Evolutionary conservation across 805 yeast species (phyloP), one percentile per base, ranked within the genome.

Genomic region (Clavispora fructus): DNA sequence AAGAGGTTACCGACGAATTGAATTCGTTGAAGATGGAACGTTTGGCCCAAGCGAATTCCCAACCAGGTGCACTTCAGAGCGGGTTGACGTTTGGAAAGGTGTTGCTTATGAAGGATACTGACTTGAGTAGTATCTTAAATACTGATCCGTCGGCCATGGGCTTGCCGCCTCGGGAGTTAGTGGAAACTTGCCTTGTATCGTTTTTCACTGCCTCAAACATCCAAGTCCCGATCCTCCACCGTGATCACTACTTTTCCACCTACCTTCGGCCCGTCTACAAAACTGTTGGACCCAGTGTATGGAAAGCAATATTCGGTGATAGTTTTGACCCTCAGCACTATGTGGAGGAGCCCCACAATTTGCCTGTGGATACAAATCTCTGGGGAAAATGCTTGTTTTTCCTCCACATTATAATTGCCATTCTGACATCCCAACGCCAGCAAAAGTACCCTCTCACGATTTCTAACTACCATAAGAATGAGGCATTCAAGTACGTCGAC

Each of bases 361-460:
- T 31, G 6, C 37, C 23, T 6, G 11, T 17, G 23, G 37, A 16
- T 17, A 12, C 37, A 23, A 33, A 33, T 23, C 5, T 11, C 6
- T 33, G 37, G 37, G 6, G 9, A 2, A 49, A 46, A 28, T 46
- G 55, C 40, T 33, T 48, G 19, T 55, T 55, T 33, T 55, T 52
- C 40, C 35, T 55, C n/a, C 43, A 45, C 35, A 48, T 50, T 23
- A 40, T 54, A 35, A 28, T 54, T 13, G 59, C 58, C 17, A 52
- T 54, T 23, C 51, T 50, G 52, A 48, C 56, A 7, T 50, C 56
- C 6, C 45, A 48, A n/a, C 45, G 44, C 28, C 56, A 54, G 42
- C 53, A 52, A 38, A 38, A 46, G 11, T 44, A 42, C 35, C 49
- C 58, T 1, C 39, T 47, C 23, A 9, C 40, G 4, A 23, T 42